phyloP scores from a whole-genome alignment of 31 red algal genomes.

The Endocladia muricata region DNA sequence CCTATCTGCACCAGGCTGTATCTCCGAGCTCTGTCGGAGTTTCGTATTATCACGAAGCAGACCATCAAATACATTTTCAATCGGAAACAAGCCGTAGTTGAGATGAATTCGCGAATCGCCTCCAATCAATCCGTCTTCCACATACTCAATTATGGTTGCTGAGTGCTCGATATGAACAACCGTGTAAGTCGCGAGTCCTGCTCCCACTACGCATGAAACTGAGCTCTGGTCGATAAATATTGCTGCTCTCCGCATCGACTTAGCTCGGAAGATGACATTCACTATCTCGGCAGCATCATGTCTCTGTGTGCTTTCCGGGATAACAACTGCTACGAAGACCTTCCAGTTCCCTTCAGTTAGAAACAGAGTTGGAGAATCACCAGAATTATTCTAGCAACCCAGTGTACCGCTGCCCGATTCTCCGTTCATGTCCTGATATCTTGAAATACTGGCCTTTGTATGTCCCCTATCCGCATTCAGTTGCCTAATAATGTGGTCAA shows the following conservation, averaged over 20 bases:
- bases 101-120: slow-evolving; percentile 62
- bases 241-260: slow-evolving; percentile 36
- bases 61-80: slow-evolving; percentile 52
- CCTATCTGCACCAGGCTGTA: background rate
- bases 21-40: slow-evolving; percentile 18
- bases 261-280: slow-evolving; percentile 32
- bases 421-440: background rate
- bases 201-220: slow-evolving; percentile 57
- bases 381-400: background rate
- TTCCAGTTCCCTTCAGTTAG: slow-evolving; percentile 30
- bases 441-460: slow-evolving; percentile 14
- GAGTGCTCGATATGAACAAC: slow-evolving; percentile 66
- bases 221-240: slow-evolving; percentile 62
- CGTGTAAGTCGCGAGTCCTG: slow-evolving; percentile 40
- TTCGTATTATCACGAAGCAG: slow-evolving; percentile 20
- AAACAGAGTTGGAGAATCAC: too few species aligned
- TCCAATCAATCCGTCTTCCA: slow-evolving; percentile 50
- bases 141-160: slow-evolving; percentile 50
- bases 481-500: slow-evolving; percentile 43
- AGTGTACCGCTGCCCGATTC: background rate
- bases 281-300: slow-evolving; percentile 55
- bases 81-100: slow-evolving; percentile 51
- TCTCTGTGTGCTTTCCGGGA: slow-evolving; percentile 56
- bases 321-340: slow-evolving; percentile 40
- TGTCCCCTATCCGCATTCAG: slow-evolving; percentile 22